Percentiles rank a stretch among this genome's conserved stretches.
Conservation (phyloP, 2,329 filamentous ascomycete genomes). For the Lachnellula arida region DNA sequence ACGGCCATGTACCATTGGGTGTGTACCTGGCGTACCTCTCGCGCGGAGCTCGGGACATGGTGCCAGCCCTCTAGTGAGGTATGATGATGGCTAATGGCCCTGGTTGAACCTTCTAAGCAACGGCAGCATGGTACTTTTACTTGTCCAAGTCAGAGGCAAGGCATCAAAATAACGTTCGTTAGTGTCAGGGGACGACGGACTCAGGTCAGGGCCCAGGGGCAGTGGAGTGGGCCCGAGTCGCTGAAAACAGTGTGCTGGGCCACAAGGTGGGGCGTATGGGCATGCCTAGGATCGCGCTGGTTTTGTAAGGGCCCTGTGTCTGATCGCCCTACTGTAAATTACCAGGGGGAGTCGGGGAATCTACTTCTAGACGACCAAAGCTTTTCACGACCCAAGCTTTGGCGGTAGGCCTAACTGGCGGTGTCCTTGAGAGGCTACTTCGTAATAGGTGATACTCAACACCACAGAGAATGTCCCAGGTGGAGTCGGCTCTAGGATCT, state of each 20-base stretch:
- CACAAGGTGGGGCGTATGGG: neutral
- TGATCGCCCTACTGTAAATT: conserved; percentile 13
- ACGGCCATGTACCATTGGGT: neutral
- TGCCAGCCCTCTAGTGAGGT: conserved; percentile 4
- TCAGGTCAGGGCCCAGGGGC: too few relatives aligned
- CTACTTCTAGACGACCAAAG: neutral
- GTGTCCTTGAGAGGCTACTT: neutral
- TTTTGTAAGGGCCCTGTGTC: conserved; percentile 5
- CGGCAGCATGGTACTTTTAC: neutral
- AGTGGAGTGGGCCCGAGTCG: neutral
- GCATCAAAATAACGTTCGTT: too few relatives aligned
- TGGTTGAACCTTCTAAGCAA: neutral
- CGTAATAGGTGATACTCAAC: too few relatives aligned
- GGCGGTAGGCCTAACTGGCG: neutral
- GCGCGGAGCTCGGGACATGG: conserved; percentile 16
- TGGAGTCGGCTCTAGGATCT: neutral
- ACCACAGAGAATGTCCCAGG: neutral
- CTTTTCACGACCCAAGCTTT: neutral
- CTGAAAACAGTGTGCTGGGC: neutral
- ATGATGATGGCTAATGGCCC: neutral
- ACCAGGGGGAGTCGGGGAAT: neutral
- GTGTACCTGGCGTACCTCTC: neutral
- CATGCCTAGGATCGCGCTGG: neutral
- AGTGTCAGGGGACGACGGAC: too few relatives aligned
- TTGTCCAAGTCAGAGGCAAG: too few relatives aligned